Conservation (phyloP, 176 grass and related monocot species). For the Thinopyrum elongatum region DNA sequence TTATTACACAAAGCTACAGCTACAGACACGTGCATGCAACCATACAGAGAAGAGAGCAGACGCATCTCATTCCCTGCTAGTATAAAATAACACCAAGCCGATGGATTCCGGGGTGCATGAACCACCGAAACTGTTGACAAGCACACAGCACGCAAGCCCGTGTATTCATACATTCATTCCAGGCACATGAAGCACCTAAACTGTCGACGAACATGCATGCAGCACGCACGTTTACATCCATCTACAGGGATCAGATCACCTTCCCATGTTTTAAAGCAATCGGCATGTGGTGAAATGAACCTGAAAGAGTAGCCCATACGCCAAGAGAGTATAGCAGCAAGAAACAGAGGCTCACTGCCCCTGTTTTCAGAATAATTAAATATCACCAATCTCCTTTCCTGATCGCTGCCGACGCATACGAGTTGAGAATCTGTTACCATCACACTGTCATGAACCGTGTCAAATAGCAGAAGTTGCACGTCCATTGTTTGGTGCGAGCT, state of each 20-base stretch:
- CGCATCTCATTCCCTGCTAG: neutral
- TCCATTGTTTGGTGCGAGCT: neutral
- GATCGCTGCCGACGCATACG: neutral
- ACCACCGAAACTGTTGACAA: neutral
- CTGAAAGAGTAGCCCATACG: neutral
- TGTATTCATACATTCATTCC: neutral
- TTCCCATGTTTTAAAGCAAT: neutral
- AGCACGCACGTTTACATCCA: neutral
- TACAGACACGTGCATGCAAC: neutral
- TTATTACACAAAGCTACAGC: too few relatives aligned
- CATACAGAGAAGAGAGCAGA: neutral
- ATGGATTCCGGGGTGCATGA: neutral
- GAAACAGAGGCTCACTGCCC: neutral
- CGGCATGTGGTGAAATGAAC: conserved; percentile 11
- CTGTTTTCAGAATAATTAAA: neutral
- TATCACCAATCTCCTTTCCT: neutral
- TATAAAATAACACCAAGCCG: neutral
- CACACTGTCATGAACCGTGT: neutral
- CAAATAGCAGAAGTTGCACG: neutral
- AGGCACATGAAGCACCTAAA: neutral
- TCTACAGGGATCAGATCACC: neutral
- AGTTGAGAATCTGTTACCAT: neutral
- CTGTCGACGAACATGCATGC: neutral
- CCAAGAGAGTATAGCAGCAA: neutral
- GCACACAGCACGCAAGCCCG: neutral